Base-by-base conservation (phyloP, 1,284 basidiomycete genomes). In the Boletus mariae region DNA sequence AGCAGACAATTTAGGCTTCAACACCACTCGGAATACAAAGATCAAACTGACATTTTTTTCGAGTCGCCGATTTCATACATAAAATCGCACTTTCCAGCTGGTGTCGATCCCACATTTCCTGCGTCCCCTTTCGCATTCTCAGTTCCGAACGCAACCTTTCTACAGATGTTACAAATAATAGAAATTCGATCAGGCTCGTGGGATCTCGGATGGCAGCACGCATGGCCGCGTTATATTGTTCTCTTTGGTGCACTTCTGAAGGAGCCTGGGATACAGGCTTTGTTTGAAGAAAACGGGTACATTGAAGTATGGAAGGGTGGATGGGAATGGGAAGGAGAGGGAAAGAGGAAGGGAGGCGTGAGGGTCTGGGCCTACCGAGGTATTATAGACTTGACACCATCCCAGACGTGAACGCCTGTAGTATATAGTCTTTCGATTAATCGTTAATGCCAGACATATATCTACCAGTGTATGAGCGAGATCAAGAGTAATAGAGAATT, bases 31-130 rank as follows among this genome's bases (percentile, higher is more conserved):
- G 73, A 67, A 6, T 96, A 97, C 70, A 75, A 71, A 51, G 94
- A 95, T 63, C 91, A 97, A 71, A 89, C 93, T 4, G 83, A 87
- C 51, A 69, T 89, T 8, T 98, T 98, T 72, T 98, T 91, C 69
- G 71, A 74, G 9, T 80, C 84, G 2, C 95, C 96, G 0, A 59
- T 79, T 12, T 62, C 66, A 4, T 97, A 95, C 66, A 72, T 96
- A 12, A 61, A 60, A 28, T 70, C 71, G 0, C 80, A 82, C 47
- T 92, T 95, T 61, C 91, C 92, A 1, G 47, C 61, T 2, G 42
- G 53, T 3, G 87, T 94, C 9, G 72, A 93, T 60, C 61, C 75
- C 0, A 53, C 67, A 0, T 94, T 92, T 62, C 90, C 90, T 1
- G 72, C 76, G 10, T 88, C 87, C 0, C 78, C 77, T 7, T 75